Evolutionary conservation across 2,329 filamentous ascomycete genomes (phyloP).

Genomic region (Erysiphe pulchra): DNA sequence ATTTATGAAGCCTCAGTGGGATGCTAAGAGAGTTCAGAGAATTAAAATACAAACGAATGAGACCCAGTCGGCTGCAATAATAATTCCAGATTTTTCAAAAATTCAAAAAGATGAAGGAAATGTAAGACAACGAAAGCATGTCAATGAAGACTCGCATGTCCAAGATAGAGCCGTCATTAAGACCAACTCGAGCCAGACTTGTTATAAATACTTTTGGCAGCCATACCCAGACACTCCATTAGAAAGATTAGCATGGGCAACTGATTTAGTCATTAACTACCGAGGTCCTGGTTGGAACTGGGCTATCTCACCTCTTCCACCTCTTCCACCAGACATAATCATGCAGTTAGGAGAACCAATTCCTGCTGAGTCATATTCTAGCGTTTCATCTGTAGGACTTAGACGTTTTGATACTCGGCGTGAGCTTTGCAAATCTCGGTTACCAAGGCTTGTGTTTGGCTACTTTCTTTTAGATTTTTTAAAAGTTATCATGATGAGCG

Average conservation of each 20-base stretch:
- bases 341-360: conserved; percentile 15
- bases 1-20: conserved; percentile 28
- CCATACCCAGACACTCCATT: conserved; percentile 25
- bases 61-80: neutral
- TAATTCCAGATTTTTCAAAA: neutral
- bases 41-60: conserved; percentile 7
- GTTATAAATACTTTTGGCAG: conserved; percentile 30
- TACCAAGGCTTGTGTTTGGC: conserved; percentile 22
- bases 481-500: conserved; percentile 42
- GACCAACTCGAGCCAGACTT: neutral
- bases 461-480: conserved; percentile 47
- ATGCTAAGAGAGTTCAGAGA: conserved; percentile 20
- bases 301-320: conserved; percentile 24
- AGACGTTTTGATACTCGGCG: conserved; percentile 17
- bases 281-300: conserved; percentile 33
- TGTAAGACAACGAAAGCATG: neutral
- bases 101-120: neutral
- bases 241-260: conserved; percentile 26
- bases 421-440: conserved; percentile 20
- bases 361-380: conserved; percentile 12
- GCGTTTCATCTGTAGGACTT: conserved; percentile 21
- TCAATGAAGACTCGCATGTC: neutral
- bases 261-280: conserved; percentile 28
- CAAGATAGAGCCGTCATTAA: neutral
- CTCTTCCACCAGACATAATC: conserved; percentile 19